Evolutionary conservation across 352 stramenopile genomes (phyloP), one percentile per base, ranked within the genome.

Genomic region (Nothophytophthora sp.): DNA sequence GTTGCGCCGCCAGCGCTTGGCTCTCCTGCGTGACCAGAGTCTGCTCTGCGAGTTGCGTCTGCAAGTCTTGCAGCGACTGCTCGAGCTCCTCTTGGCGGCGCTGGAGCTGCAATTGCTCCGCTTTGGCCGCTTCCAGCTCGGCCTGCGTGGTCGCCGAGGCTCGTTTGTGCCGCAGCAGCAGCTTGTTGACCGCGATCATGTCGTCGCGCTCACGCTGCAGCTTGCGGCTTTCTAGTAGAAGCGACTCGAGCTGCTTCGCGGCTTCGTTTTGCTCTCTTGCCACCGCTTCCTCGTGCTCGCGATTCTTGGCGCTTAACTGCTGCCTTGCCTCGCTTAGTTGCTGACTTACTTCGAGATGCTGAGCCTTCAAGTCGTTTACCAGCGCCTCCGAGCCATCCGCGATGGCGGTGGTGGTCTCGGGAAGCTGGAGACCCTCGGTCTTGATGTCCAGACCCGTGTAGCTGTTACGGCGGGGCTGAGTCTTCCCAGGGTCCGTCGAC

Each of bases 111-210:
- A 51, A 33, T 20, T 66, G 50, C 36, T 71, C 50, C n/a, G 16
- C 48, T 41, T 57, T 58, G 10, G 55, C 48, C 4, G 50, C 40
- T 47, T 60, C 36, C 38, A 67, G 22, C 20, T 67, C 52, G 25
- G 40, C 53, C 44, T 64, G 53, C 19, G 55, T 48, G 2, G 43
- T 48, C 5, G 33, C 33, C 19, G 73, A 66, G 10, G 70, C 54
- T 5, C 59, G 46, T 37, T 67, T 68, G 23, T 74, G 60, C 19
- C 60, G 56, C 16, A 70, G 38, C 19, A 74, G 46, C 4, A 70
- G 50, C 25, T 69, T 69, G 35, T 74, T 74, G 16, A 74, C 55
- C 5, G 64, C 64, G 40, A 68, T 32, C 64, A 74, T 74, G 44
- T 74, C 64, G 50, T 74, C 64, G 15, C 64, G 60, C 37, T 70